These are phyloP conservation scores for Pugionium dolabratum DNA, from an alignment of 345 rosid species.

Conservation along the genomic window DNA sequence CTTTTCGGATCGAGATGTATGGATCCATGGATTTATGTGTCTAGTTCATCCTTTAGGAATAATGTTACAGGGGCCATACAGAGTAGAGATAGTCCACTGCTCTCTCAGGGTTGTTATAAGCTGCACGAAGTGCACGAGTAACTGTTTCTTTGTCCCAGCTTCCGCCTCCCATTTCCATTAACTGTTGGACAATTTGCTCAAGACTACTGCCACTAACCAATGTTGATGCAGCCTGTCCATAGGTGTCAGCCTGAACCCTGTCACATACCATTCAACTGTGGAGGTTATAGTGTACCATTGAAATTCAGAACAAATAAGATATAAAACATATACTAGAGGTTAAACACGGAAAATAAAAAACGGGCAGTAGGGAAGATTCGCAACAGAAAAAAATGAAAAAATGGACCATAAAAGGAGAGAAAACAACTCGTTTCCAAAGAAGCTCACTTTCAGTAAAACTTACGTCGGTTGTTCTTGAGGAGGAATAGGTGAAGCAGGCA, in stretches of 20 bases:
- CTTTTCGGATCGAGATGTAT: no score
- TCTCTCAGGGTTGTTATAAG: slow-evolving; percentile 96
- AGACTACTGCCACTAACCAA: slow-evolving; percentile 72
- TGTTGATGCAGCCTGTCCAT: slow-evolving; percentile 87
- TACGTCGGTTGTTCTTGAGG: slow-evolving; percentile 54
- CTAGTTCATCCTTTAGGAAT: slow-evolving; percentile 5
- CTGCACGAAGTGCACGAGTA: slow-evolving; percentile 91
- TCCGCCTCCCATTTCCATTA: slow-evolving; percentile 98
- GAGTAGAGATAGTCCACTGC: slow-evolving; percentile 97
- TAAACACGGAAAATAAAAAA: slow-evolving; percentile 9
- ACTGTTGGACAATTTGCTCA: slow-evolving; percentile 74
- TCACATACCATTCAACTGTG: slow-evolving; percentile 37
- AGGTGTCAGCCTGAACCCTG: slow-evolving; percentile 65
- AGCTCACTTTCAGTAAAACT: slow-evolving; percentile 34
- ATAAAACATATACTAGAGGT: neutral
- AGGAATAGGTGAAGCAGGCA: slow-evolving; percentile 47
- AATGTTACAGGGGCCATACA: slow-evolving; percentile 45
- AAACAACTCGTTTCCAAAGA: neutral
- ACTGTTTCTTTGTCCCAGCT: slow-evolving; percentile 96
- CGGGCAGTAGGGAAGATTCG: slow-evolving; percentile 3
- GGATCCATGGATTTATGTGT: no score
- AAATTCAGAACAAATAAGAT: slow-evolving; percentile 19
- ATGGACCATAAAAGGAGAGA: neutral
- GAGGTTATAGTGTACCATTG: slow-evolving; percentile 2
- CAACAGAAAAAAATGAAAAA: neutral